Percentiles rank a stretch among this genome's conserved stretches.
Evolutionary conservation across 1,139 yeast species (phyloP).

Genomic region (Scheffersomyces lignicola): DNA sequence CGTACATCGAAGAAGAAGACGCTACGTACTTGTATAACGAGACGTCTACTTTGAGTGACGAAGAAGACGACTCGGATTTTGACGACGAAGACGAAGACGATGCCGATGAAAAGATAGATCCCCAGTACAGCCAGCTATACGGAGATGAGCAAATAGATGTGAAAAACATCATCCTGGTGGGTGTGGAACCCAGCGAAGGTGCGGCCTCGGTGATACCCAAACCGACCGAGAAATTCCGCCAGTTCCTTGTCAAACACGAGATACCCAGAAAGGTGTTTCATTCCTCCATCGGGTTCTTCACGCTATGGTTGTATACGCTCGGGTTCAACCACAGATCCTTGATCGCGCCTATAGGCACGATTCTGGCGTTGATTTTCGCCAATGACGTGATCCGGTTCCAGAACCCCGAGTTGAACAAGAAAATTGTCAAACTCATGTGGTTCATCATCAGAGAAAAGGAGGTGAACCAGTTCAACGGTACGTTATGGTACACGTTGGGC

Average conservation of each 20-base stretch:
- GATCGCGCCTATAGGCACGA: constrained; percentile 55
- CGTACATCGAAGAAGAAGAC: constrained; percentile 42
- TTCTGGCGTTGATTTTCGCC: constrained; percentile 56
- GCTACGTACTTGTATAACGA: constrained; percentile 29
- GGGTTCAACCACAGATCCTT: constrained; percentile 60
- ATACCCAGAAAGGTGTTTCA: constrained; percentile 85
- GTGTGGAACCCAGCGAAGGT: constrained; percentile 12
- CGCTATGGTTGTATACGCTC: constrained; percentile 67
- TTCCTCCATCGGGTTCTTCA: constrained; percentile 80
- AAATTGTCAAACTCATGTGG: constrained; percentile 68
- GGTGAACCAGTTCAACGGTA: constrained; percentile 71
- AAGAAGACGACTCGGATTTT: constrained; percentile 17
- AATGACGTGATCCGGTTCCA: constrained; percentile 71
- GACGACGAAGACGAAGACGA: constrained; percentile 16
- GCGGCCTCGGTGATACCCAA: constrained; percentile 2
- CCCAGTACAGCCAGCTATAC: constrained; percentile 12
- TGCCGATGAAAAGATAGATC: constrained; percentile 13
- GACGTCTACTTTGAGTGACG: constrained; percentile 21
- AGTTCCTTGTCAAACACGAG: constrained; percentile 73
- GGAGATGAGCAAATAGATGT: constrained; percentile 12
- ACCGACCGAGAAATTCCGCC: constrained; percentile 32
- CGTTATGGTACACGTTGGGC: constrained; percentile 82
- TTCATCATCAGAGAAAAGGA: constrained; percentile 84
- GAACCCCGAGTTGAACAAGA: constrained; percentile 57
- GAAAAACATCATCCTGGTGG: constrained; percentile 3